Conservation (phyloP, 2,329 filamentous ascomycete genomes). For the Botryosphaeria dothidea region DNA sequence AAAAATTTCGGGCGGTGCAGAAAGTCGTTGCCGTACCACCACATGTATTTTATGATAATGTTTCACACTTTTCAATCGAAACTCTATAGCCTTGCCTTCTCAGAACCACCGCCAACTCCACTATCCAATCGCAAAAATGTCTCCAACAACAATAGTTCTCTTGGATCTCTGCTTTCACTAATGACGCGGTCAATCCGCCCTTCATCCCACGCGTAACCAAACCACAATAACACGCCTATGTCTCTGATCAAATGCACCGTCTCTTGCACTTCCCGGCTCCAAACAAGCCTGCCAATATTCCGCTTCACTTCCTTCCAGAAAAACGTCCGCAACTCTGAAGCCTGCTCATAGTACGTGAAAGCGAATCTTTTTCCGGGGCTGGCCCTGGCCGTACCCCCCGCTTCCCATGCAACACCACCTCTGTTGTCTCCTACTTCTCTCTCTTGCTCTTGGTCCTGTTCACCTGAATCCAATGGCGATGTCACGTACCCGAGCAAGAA, state of each 20-base stretch:
- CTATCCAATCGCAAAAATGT: conserved; percentile 31
- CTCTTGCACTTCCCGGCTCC: conserved; percentile 29
- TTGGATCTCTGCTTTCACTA: conserved; percentile 50
- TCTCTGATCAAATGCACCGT: conserved; percentile 48
- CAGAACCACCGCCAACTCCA: background rate
- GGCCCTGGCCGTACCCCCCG: background rate
- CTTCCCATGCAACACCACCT: background rate
- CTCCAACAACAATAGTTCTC: conserved; percentile 57
- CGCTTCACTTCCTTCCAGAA: conserved; percentile 52
- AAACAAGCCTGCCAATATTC: conserved; percentile 26
- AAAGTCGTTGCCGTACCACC: too few relatives aligned
- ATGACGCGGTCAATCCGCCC: conserved; percentile 61
- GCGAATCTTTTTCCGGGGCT: background rate
- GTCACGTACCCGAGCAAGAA: conserved; percentile 56
- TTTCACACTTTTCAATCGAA: too few relatives aligned
- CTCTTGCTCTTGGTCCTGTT: background rate
- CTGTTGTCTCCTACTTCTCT: background rate
- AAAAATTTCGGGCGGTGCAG: too few relatives aligned
- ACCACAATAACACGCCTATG: conserved; percentile 63
- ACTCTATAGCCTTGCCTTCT: background rate
- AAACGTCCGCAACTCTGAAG: conserved; percentile 42
- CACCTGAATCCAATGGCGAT: background rate
- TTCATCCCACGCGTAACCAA: conserved; percentile 64
- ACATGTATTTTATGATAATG: too few relatives aligned
- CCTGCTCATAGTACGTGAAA: conserved; percentile 48